Percentiles rank a stretch among this genome's conserved stretches.
Evolutionary conservation across 768 basidiomycete species (phyloP).

Genomic region (Tylopilus plumbeoviolaceoides): DNA sequence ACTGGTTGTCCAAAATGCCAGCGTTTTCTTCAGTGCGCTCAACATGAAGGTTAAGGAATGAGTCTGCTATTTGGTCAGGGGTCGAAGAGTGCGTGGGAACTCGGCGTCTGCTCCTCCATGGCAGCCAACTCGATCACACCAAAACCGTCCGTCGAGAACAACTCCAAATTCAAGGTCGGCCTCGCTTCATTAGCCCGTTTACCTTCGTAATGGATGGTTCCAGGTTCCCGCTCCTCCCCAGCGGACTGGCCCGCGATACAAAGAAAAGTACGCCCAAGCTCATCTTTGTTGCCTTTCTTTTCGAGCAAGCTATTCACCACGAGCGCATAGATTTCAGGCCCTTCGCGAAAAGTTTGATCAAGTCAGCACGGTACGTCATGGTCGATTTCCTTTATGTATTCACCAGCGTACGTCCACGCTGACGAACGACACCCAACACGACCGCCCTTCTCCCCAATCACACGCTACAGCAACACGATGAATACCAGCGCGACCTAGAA

Average conservation of each 20-base stretch:
- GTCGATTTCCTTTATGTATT: background rate
- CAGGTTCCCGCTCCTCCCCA: slow-evolving; percentile 15
- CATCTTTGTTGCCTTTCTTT: background rate
- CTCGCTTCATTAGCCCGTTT: background rate
- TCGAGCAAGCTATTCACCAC: background rate
- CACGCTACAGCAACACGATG: slow-evolving; percentile 18
- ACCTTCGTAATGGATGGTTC: background rate
- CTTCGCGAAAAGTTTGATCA: slow-evolving; percentile 33
- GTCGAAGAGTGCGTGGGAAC: background rate
- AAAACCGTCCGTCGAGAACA: slow-evolving; percentile 22
- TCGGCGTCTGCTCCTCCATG: slow-evolving; percentile 4
- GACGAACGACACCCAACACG: background rate
- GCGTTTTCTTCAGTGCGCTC: slow-evolving; percentile 5
- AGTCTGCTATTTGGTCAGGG: background rate
- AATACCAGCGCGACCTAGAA: slow-evolving; percentile 25
- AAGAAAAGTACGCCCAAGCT: slow-evolving; percentile 26
- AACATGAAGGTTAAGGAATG: slow-evolving; percentile 9
- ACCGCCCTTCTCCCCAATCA: background rate
- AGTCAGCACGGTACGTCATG: slow-evolving; percentile 27
- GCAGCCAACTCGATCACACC: slow-evolving; percentile 8
- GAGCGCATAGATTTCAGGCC: slow-evolving; percentile 23
- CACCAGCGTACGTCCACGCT: background rate
- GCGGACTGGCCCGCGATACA: slow-evolving; percentile 25
- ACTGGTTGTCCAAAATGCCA: background rate
- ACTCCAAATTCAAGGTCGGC: slow-evolving; percentile 23